Conservation (phyloP, 129 eudicot genomes). For the Arctium lappa region DNA sequence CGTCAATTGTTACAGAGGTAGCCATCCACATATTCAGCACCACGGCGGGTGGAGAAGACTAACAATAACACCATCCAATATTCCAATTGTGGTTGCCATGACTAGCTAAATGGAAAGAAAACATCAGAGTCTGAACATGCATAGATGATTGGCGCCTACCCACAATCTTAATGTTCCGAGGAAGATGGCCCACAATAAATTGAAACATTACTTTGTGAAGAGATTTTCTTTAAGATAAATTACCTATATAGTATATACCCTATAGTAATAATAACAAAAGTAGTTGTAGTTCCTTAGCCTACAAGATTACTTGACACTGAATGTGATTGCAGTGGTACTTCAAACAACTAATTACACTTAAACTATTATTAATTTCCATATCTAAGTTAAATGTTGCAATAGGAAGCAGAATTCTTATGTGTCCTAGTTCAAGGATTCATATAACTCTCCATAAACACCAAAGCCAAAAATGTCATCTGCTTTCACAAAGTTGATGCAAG, state of each 20-base stretch:
- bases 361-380: background rate
- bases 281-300: background rate
- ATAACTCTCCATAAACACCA: background rate
- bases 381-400: background rate
- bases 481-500: background rate
- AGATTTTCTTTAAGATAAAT: background rate
- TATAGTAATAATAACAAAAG: background rate
- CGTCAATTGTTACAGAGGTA: background rate
- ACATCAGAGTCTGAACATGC: background rate
- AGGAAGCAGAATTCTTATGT: background rate
- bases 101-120: background rate
- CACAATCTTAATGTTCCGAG: background rate
- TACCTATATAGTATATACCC: background rate
- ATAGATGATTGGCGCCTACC: background rate
- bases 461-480: background rate
- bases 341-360: background rate
- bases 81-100: background rate
- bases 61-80: background rate
- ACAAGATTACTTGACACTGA: background rate
- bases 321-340: background rate
- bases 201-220: background rate
- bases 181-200: background rate
- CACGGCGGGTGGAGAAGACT: background rate
- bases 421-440: background rate
- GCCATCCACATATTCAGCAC: background rate